phyloP scores from a whole-genome alignment of 78 protist genomes.

The Dictyostelium purpureum region DNA sequence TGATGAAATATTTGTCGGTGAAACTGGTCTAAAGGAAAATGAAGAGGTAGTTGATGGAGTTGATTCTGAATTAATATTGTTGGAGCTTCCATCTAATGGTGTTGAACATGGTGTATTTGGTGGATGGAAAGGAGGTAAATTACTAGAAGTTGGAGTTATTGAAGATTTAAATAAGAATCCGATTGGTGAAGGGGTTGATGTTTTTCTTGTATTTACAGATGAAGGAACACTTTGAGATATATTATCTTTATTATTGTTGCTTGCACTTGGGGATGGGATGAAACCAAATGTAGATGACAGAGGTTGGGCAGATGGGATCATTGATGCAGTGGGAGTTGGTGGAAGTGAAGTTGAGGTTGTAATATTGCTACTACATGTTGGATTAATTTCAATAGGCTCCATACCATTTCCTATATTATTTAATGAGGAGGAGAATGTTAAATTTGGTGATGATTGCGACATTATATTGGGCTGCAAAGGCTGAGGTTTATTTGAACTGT shows the following conservation, averaged over 20 bases:
- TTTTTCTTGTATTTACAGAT: neutral
- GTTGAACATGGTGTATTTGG: neutral
- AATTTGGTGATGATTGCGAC: conserved; percentile 18
- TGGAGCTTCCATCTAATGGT: neutral
- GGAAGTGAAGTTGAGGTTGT: neutral
- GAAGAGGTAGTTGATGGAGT: conserved; percentile 4
- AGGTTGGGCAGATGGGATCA: neutral
- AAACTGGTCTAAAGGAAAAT: conserved; percentile 24
- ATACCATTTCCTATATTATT: conserved; percentile 3
- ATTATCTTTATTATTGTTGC: neutral
- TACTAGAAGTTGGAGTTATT: neutral
- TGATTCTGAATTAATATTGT: neutral
- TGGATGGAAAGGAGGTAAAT: neutral
- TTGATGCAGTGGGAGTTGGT: neutral
- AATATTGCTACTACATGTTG: neutral
- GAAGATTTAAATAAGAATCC: neutral
- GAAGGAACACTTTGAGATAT: conserved; percentile 8
- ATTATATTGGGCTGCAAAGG: neutral
- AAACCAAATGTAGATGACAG: neutral
- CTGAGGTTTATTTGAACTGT: neutral
- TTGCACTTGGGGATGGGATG: neutral
- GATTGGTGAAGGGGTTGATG: conserved; percentile 6
- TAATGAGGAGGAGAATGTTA: neutral
- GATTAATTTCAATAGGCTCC: conserved; percentile 22
- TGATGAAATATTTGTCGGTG: conserved; percentile 36